These are phyloP conservation scores for Penicillium sp. DNA, from an alignment of 2,329 filamentous ascomycete species.

Conservation along the genomic window DNA sequence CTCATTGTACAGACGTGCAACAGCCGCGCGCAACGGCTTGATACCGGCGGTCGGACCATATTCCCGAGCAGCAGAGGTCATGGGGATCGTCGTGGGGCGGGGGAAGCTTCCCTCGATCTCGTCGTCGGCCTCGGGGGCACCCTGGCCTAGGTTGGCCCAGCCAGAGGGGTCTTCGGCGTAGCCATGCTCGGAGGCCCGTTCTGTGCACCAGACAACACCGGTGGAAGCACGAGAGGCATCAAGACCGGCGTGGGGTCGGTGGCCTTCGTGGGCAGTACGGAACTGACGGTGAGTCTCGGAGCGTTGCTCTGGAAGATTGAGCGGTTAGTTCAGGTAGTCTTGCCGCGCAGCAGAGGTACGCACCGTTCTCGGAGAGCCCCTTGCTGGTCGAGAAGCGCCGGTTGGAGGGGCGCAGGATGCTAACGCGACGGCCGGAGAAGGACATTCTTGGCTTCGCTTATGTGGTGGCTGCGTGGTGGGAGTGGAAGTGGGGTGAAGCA, in stretches of 20 bases:
- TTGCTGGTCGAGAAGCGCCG: conserved; percentile 45
- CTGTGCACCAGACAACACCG: conserved; percentile 77
- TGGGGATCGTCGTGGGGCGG: conserved; percentile 72
- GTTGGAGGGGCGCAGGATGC: conserved; percentile 41
- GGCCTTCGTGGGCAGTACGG: conserved; percentile 83
- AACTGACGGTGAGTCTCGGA: conserved; percentile 88
- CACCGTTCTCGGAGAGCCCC: conserved; percentile 48
- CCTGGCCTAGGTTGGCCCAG: conserved; percentile 94
- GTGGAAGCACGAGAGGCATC: conserved; percentile 85
- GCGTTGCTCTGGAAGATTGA: conserved; percentile 61
- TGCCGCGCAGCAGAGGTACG: conserved; percentile 14
- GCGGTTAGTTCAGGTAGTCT: conserved; percentile 6
- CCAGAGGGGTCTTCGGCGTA: conserved; percentile 74
- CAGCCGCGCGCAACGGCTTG: conserved; percentile 81
- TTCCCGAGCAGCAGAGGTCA: conserved; percentile 75
- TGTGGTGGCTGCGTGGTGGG: no score
- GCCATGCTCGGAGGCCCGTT: conserved; percentile 79
- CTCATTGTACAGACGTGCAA: conserved; percentile 88
- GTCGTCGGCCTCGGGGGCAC: conserved; percentile 89
- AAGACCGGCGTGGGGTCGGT: conserved; percentile 85
- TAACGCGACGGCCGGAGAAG: conserved; percentile 47
- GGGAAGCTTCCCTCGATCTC: conserved; percentile 87
- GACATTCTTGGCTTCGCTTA: conserved; percentile 38
- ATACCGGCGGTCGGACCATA: conserved; percentile 95
- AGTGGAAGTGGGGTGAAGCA: no score